These are phyloP conservation scores for Escovopsis weberi DNA, from an alignment of 2,329 filamentous ascomycete genomes.

Conservation along the genomic window DNA sequence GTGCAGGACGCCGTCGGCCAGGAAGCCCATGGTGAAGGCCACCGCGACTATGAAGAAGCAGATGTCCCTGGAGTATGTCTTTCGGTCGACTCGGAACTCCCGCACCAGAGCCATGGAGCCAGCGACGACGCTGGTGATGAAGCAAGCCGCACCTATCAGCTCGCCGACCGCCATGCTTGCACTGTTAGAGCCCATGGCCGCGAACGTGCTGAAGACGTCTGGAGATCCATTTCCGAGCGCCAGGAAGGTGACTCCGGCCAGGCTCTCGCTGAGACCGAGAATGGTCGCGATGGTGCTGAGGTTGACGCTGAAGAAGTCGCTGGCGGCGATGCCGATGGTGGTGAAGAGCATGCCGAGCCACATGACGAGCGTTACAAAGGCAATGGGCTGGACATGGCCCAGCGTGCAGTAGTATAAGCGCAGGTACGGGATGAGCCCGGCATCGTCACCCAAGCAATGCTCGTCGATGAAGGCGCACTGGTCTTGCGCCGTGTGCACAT, in stretches of 20 bases:
- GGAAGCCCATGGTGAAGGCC: constrained; percentile 71
- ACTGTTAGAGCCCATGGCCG: constrained; percentile 92
- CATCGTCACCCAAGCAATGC: constrained; percentile 80
- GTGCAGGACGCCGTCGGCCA: constrained; percentile 70
- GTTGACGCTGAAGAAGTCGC: constrained; percentile 97
- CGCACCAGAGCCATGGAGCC: constrained; percentile 95
- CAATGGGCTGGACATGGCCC: constrained; percentile 51
- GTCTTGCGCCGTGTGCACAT: constrained; percentile 63
- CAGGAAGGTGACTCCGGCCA: constrained; percentile 90
- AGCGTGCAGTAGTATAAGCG: constrained; percentile 80
- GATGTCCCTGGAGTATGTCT: constrained; percentile 83
- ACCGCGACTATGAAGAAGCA: constrained; percentile 83
- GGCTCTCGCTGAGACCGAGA: constrained; percentile 84
- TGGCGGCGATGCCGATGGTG: constrained; percentile 93
- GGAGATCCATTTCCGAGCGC: constrained; percentile 97
- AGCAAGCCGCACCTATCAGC: constrained; percentile 83
- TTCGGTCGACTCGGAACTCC: constrained; percentile 80
- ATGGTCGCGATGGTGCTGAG: constrained; percentile 82
- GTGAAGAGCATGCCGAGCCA: constrained; percentile 90
- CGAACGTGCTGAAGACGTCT: constrained; percentile 97
- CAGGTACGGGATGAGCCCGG: constrained; percentile 79
- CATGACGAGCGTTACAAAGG: constrained; percentile 61
- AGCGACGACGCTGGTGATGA: constrained; percentile 92
- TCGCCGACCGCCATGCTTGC: constrained; percentile 95
- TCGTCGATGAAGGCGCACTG: constrained; percentile 74